These are phyloP conservation scores for Rhodotorula sp. DNA, from an alignment of 1,284 basidiomycete genomes.

Conservation along the genomic window DNA sequence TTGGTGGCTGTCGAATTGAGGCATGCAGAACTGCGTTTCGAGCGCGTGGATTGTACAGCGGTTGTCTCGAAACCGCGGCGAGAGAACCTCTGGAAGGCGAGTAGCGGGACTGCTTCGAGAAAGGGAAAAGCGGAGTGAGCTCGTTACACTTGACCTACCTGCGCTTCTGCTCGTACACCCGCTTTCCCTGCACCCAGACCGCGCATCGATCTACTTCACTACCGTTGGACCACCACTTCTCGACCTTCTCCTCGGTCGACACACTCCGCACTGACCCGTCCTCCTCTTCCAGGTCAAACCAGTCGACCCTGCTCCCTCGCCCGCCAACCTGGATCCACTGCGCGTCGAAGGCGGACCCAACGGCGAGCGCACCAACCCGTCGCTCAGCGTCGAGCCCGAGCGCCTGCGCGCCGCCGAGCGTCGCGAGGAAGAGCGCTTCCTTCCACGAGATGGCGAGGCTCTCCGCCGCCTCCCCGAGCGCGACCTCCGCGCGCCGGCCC, in stretches of 20 bases:
- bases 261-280: slow-evolving; percentile 3
- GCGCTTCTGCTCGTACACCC: slow-evolving; percentile 11
- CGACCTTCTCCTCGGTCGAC: slow-evolving; percentile 60
- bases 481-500: slow-evolving; percentile 43
- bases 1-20: too few species aligned
- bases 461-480: slow-evolving; percentile 44
- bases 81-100: too few species aligned
- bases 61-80: too few species aligned
- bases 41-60: too few species aligned
- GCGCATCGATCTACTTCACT: slow-evolving; percentile 64
- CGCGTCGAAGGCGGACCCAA: slow-evolving; percentile 76
- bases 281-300: slow-evolving; percentile 50
- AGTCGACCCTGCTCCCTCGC: slow-evolving; percentile 41
- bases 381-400: slow-evolving; percentile 57
- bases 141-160: too few species aligned
- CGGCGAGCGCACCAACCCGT: slow-evolving; percentile 60
- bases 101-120: too few species aligned
- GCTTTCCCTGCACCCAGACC: slow-evolving; percentile 72
- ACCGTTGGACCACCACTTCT: slow-evolving; percentile 86
- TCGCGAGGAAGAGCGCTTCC: slow-evolving; percentile 75
- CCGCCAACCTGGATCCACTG: slow-evolving; percentile 63
- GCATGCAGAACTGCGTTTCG: too few species aligned
- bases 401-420: slow-evolving; percentile 69
- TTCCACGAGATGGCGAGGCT: slow-evolving; percentile 65
- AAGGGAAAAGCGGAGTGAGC: too few species aligned